Percentiles rank a stretch among this genome's conserved stretches.
These are phyloP conservation scores for Nigrospora oryzae DNA, from an alignment of 2,329 filamentous ascomycete genomes.

Conservation along the genomic window DNA sequence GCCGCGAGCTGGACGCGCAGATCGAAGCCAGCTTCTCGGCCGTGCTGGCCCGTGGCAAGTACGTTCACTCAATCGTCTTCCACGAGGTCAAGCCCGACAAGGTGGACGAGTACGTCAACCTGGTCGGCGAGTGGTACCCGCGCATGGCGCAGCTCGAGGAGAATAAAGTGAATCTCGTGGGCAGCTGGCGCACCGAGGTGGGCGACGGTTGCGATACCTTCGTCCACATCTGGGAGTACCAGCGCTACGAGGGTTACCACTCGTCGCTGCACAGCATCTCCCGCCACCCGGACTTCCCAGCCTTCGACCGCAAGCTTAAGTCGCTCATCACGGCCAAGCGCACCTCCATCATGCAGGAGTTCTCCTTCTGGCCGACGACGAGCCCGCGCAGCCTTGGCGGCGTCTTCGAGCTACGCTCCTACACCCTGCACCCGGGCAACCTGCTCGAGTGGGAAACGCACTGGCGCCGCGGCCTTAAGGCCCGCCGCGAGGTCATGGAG, in stretches of 20 bases:
- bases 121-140: constrained; percentile 89
- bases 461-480: constrained; percentile 87
- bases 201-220: constrained; percentile 97
- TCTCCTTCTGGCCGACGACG: constrained; percentile 98
- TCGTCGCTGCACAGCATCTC: constrained; percentile 81
- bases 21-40: constrained; percentile 95
- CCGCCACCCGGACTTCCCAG: constrained; percentile 71
- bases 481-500: constrained; percentile 94
- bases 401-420: constrained; percentile 91
- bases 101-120: constrained; percentile 85
- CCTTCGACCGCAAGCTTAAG: constrained; percentile 79
- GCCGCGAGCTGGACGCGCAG: constrained; percentile 86
- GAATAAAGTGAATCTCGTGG: constrained; percentile 93
- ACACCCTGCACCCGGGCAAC: constrained; percentile 92
- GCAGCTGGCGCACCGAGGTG: constrained; percentile 96
- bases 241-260: constrained; percentile 94
- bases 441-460: constrained; percentile 98
- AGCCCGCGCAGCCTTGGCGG: constrained; percentile 84
- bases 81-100: constrained; percentile 94
- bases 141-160: constrained; percentile 74
- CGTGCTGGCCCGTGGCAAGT: constrained; percentile 90
- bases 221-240: constrained; percentile 99
- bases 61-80: constrained; percentile 95
- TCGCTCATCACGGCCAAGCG: constrained; percentile 76
- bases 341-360: constrained; percentile 96